Conservation (phyloP, 176 grass and related monocot genomes). For the Secale cereale region DNA sequence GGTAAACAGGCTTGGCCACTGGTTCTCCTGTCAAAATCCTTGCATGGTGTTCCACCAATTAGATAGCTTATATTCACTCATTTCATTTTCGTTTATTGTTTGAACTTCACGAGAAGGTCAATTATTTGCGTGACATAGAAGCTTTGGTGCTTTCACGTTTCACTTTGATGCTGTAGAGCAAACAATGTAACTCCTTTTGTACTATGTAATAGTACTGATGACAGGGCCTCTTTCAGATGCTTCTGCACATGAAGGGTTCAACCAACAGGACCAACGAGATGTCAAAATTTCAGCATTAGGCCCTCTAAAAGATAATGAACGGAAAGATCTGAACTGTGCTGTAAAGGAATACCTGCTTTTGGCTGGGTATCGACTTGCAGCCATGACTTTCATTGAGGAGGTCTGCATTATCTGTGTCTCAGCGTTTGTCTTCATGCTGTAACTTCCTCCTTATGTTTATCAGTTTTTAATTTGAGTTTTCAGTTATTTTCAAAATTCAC, state of each 20-base stretch:
- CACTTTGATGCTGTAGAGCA: neutral
- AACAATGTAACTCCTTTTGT: neutral
- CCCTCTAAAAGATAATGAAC: conserved; percentile 76
- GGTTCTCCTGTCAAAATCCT: neutral
- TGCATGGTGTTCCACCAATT: neutral
- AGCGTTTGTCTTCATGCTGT: neutral
- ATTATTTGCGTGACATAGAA: neutral
- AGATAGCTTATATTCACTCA: neutral
- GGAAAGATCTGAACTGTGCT: conserved; percentile 84
- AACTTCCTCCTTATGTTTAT: neutral
- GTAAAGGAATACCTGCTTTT: conserved; percentile 98
- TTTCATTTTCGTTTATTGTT: neutral
- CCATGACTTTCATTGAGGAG: conserved; percentile 99
- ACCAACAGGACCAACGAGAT: conserved; percentile 53
- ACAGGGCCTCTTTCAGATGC: conserved; percentile 46
- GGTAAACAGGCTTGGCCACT: neutral
- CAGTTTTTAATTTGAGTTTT: conserved; percentile 7
- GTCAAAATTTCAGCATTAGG: conserved; percentile 71
- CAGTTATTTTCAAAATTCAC: conserved; percentile 13
- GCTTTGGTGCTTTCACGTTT: conserved; percentile 9
- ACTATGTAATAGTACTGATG: neutral
- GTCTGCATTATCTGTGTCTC: conserved; percentile 33
- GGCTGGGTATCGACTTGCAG: conserved; percentile 91
- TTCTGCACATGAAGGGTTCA: conserved; percentile 46
- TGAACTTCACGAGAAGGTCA: conserved; percentile 4